These are phyloP conservation scores for Sordariomycetes sp. DNA, from an alignment of 2,329 filamentous ascomycete genomes.

Conservation along the genomic window DNA sequence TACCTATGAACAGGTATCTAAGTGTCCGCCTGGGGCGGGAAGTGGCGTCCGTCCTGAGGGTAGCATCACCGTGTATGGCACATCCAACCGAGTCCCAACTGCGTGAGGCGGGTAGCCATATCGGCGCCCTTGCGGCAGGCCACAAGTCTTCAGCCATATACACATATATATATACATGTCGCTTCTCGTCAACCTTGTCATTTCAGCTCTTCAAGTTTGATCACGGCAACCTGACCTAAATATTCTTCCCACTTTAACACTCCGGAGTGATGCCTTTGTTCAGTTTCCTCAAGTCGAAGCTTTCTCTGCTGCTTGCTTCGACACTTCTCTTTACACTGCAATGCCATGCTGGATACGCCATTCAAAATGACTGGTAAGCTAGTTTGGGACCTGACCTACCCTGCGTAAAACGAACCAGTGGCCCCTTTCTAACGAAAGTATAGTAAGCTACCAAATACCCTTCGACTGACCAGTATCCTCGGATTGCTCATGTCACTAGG, in stretches of 20 bases:
- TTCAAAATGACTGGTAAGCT: conserved; percentile 3
- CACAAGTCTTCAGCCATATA: no score
- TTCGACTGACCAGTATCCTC: background rate
- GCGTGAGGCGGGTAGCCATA: no score
- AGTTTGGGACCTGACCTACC: background rate
- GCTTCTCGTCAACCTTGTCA: background rate
- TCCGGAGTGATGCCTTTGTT: background rate
- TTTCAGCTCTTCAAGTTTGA: background rate
- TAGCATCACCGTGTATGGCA: no score
- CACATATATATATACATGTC: background rate
- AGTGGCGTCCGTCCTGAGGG: no score
- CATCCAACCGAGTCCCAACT: no score
- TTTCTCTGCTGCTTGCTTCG: background rate
- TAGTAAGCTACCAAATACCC: background rate
- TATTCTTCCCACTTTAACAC: background rate
- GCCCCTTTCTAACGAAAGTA: background rate
- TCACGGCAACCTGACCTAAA: background rate
- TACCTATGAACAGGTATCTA: no score
- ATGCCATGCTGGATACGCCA: conserved; percentile 1
- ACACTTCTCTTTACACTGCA: background rate
- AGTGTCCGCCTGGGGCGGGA: no score
- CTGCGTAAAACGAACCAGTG: background rate
- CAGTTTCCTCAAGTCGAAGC: background rate
- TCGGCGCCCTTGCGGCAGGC: no score
- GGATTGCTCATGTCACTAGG: no score